These are phyloP conservation scores for Monilinia vaccinii-corymbosi DNA, from an alignment of 2,329 filamentous ascomycete species.

Conservation along the genomic window DNA sequence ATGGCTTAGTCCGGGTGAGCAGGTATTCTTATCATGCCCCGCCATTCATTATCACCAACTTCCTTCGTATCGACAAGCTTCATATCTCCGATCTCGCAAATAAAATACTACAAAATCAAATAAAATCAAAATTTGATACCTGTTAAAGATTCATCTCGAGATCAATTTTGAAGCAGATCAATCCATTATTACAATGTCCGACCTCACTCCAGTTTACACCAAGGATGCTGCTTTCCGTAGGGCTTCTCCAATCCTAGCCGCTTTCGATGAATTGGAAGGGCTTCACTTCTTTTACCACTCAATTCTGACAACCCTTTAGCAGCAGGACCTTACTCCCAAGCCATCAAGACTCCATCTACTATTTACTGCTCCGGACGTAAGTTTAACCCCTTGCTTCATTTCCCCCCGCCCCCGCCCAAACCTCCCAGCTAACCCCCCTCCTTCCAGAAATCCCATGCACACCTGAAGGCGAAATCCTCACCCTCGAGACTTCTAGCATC, in stretches of 20 bases:
- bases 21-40: background rate
- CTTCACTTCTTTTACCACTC: background rate
- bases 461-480: conserved; percentile 26
- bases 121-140: background rate
- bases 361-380: conserved; percentile 54
- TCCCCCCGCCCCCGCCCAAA: background rate
- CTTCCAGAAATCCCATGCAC: conserved; percentile 37
- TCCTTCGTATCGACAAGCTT: background rate
- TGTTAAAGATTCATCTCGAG: background rate
- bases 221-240: conserved; percentile 30
- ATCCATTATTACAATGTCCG: conserved; percentile 23
- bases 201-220: conserved; percentile 28
- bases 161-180: background rate
- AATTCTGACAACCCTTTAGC: conserved; percentile 4
- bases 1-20: background rate
- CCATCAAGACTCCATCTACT: conserved; percentile 52
- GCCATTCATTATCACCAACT: background rate
- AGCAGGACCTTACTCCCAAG: conserved; percentile 10
- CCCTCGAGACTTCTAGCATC: conserved; percentile 47
- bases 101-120: background rate
- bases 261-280: background rate
- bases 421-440: conserved; percentile 44
- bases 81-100: conserved; percentile 6
- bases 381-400: background rate
- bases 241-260: conserved; percentile 7